Base-by-base conservation (phyloP, 2,329 filamentous ascomycete species). In the Cytospora schulzeri region DNA sequence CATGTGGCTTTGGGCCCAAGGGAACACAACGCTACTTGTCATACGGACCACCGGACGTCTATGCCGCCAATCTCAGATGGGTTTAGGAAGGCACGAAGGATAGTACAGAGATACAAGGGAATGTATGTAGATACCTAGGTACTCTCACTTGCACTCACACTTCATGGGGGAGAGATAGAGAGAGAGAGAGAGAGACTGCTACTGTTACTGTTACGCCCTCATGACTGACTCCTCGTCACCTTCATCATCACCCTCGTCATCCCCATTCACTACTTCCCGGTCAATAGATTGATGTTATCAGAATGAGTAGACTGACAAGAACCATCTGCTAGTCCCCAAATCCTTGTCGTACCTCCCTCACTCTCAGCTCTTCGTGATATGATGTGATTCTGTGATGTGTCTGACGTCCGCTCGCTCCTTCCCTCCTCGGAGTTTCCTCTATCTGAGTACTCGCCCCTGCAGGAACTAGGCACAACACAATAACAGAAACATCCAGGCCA, bases 261-360 rank as follows among this genome's bases (percentile, higher is more conserved):
- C 41, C 41, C 41, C 41, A 22, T 22, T 5, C 9, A 22, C n/a
- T 24, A n/a, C n/a, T 48, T 24, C 45, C 45, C n/a, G 4, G 45
- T 6, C n/a, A 1, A 48, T 48, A 24, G 5, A 22, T 12, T 48
- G 45, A 48, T 22, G n/a, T 22, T 9, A 24, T 48, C 11, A 48
- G 9, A 24, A 7, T n/a, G 41, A 22, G 19, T 8, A 48, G 45
- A 48, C 45, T 48, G 9, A 4, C 14, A 1, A 48, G 9, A 24
- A 7, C 19, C 12, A 50, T 38, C 52, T 62, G 41, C 52, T 50
- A 35, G 28, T 35, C 28, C 60, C 48, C 15, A n/a, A 17, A 38
- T 55, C 51, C 26, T 15, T 63, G 61, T 53, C 31, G 54, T 63
- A 45, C 24, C 41, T 59, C 55, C 54, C 24, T 53, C 45, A 19